Base-by-base conservation (phyloP, 345 rosid species). In the Eucalyptus guilfoylei region DNA sequence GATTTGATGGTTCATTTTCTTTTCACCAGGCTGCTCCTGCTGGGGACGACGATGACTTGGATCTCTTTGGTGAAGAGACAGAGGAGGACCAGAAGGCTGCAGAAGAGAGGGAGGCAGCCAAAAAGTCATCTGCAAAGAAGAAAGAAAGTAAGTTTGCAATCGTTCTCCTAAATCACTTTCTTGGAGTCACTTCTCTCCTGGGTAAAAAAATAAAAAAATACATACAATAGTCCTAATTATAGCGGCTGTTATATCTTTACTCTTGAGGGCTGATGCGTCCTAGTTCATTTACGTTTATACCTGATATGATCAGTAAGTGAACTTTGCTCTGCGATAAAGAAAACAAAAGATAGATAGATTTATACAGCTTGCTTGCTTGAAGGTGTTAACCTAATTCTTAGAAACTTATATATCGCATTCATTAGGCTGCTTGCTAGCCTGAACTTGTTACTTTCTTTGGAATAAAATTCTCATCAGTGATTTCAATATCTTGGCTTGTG, bases 61-160 rank as follows among this genome's bases (percentile, higher is more conserved):
- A 97, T 94, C 98, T 96, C 34, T 97, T 97, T 83, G 98, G 97
- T 88, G 99, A 97, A 85, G 99, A 97, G 96, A 97, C 98, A 0
- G 99, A 96, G 91, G 99, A 96, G 87, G 99, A 97, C 2, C 95
- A 97, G 96, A 96, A 96, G 92, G 99, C 98, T 52, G 97, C 97
- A 2, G 99, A 96, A 90, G 96, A 93, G 94, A 96, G 99, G 91
- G 98, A 96, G 89, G 95, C 96, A 72, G 88, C 98, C 88, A 96
- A 96, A 89, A 96, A 95, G 91, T 86, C 92, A 21, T 91, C 96
- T 8, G 1, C 89, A 67, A 87, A 87, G 80, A 87, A 89, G 83
- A 87, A 87, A 81, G 89, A 87, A 81, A 72, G 87, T 89, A 49
- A 52, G 67, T 83, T 49, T 89, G 83, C 83, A 76, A 76, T 76